Base-by-base conservation (phyloP, 192 early-diverging fungal genomes). In the Podila clonocystis region DNA sequence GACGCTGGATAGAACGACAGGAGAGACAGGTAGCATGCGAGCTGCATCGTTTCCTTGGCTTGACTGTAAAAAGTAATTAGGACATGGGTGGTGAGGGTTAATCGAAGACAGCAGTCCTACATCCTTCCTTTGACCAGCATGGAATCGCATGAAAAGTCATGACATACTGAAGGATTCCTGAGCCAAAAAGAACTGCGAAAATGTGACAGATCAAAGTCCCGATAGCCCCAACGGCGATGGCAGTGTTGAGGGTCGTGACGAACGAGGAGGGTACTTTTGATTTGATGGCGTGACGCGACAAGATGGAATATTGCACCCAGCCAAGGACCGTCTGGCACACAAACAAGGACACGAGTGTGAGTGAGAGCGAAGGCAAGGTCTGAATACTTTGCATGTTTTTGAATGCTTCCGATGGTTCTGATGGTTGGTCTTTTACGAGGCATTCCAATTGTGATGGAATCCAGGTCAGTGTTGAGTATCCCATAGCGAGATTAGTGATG, bases 1-100 rank as follows among this genome's bases (percentile, higher is more conserved):
- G 77, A 72, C 1, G 77, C 77, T 30, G 77, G 77, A 30, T 80
- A 80, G 45, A 80, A 80, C 15, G 77, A 69, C 70, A 80, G 57
- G n/a, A 80, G 34, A 19, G 77, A 72, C 15, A 80, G 49, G 33
- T 80, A 80, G 29, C 41, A 58, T 13, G 77, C 70, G 50, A 80
- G 48, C 26, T 80, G 77, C 34, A 70, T 63, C 2, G 77, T 80
- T 26, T 80, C 77, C 67, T 73, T 80, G 29, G 77, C 70, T 65
- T 80, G 77, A 19, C 77, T 80, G 57, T 13, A 5, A 55, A 24
- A 5, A 55, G 28, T 1, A 20, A 9, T 55, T 0, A 9, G 34
- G 34, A 9, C 9, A 11, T 24, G 20, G 20, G 11, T 22, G 20
- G 20, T 22, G 20, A 24, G 19, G 17, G 24, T 24, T 2, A 26